phyloP scores from a whole-genome alignment of 129 eudicot genomes.

The Solidago caesia region DNA sequence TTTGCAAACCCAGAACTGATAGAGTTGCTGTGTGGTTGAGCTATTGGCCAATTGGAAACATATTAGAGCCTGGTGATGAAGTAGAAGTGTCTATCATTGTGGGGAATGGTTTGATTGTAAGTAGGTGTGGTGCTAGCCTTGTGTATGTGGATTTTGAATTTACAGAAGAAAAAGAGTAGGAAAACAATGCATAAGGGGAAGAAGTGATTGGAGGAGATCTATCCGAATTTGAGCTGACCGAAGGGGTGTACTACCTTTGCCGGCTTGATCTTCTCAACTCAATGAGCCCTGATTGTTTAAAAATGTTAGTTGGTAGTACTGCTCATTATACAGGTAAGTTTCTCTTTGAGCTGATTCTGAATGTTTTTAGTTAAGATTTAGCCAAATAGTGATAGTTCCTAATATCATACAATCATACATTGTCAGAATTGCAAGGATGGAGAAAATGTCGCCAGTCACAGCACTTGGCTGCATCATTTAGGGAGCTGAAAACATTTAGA shows the following conservation, averaged over 20 bases:
- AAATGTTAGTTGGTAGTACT: not conserved
- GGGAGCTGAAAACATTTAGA: not conserved
- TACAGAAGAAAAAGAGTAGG: not conserved
- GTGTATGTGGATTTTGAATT: conserved; percentile 5
- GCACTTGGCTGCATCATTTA: no score
- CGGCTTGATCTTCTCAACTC: not conserved
- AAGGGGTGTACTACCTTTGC: conserved; percentile 12
- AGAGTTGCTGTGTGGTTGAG: conserved; percentile 18
- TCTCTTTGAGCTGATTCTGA: no score
- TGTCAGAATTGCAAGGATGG: conserved; percentile 10
- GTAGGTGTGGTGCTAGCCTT: conserved; percentile 20
- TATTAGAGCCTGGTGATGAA: conserved; percentile 17
- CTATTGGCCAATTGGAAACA: conserved; percentile 21
- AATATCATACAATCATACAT: no score
- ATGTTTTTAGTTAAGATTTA: no score
- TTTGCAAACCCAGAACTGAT: not conserved
- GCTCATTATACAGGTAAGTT: not conserved
- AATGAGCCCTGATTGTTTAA: not conserved
- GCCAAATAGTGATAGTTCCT: no score
- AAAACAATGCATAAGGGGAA: not conserved
- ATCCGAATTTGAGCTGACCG: not conserved
- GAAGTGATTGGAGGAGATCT: conserved; percentile 23
- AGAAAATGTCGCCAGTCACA: not conserved
- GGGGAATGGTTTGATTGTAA: not conserved
- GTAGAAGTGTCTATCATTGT: not conserved